phyloP scores from a whole-genome alignment of 176 grass and related monocot species.

The Hyparrhenia diplandra region DNA sequence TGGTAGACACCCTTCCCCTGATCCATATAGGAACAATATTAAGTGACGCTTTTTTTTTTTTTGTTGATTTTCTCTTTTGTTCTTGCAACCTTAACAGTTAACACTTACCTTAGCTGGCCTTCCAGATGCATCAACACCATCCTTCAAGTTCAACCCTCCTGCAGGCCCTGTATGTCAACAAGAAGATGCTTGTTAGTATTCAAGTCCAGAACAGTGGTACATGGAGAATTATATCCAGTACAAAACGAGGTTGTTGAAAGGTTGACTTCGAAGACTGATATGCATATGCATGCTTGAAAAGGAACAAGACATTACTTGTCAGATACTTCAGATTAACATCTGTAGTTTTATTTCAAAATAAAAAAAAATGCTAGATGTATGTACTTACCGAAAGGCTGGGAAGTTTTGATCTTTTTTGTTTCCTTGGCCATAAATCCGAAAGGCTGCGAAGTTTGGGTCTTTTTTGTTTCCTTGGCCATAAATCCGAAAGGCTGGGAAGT shows the following conservation, averaged over 20 bases:
- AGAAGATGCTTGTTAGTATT: neutral
- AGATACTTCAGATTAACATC: neutral
- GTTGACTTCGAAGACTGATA: neutral
- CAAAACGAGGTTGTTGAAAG: neutral
- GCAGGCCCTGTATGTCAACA: conserved; percentile 36
- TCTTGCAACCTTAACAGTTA: neutral
- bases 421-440: no score
- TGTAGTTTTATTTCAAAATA: neutral
- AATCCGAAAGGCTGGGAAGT: no score
- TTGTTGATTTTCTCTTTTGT: neutral
- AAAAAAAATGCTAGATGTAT: neutral
- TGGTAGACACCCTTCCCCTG: conserved; percentile 77
- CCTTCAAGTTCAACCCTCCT: conserved; percentile 45
- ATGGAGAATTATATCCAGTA: neutral
- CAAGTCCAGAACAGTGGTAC: neutral
- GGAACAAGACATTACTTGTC: neutral
- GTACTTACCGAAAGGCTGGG: conserved; percentile 44
- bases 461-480: no score
- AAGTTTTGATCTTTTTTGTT: conserved; percentile 57
- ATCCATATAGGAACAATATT: conserved; percentile 19
- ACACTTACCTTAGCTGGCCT: conserved; percentile 59
- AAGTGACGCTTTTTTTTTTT: neutral
- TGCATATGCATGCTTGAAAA: neutral
- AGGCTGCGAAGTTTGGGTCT: no score
- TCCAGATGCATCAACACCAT: conserved; percentile 54